Percentiles rank a stretch among this genome's conserved stretches.
Conservation (phyloP, 164 flowering plant species). For the Euptelea pleiosperma region DNA sequence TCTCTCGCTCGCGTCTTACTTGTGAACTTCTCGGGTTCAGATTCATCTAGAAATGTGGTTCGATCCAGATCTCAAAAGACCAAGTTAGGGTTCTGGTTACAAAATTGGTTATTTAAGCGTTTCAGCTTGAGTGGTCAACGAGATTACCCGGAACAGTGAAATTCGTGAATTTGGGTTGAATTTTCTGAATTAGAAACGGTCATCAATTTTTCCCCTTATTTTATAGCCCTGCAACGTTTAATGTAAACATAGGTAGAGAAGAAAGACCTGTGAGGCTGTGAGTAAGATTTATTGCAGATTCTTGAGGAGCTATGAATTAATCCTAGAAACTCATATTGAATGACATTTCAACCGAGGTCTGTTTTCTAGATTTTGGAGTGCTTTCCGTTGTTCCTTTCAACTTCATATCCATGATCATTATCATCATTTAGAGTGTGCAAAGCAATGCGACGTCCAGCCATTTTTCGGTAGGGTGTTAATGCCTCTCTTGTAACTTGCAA, state of each 20-base stretch:
- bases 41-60: background rate
- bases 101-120: background rate
- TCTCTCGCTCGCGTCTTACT: too few relatives aligned
- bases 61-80: background rate
- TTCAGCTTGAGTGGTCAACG: background rate
- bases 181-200: too few relatives aligned
- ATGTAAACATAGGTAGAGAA: too few relatives aligned
- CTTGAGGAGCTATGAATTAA: slow-evolving; percentile 1
- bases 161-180: background rate
- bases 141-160: background rate
- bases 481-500: too few relatives aligned
- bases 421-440: too few relatives aligned
- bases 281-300: background rate
- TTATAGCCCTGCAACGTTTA: too few relatives aligned
- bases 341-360: background rate
- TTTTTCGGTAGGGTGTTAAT: too few relatives aligned
- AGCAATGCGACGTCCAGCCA: background rate
- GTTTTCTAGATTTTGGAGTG: background rate
- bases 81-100: background rate
- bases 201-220: too few relatives aligned
- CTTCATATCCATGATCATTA: background rate
- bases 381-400: background rate
- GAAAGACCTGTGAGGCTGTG: too few relatives aligned
- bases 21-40: background rate
- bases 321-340: background rate